These are phyloP conservation scores for Tolypocladium amazonense DNA, from an alignment of 2,329 filamentous ascomycete genomes.

Conservation along the genomic window DNA sequence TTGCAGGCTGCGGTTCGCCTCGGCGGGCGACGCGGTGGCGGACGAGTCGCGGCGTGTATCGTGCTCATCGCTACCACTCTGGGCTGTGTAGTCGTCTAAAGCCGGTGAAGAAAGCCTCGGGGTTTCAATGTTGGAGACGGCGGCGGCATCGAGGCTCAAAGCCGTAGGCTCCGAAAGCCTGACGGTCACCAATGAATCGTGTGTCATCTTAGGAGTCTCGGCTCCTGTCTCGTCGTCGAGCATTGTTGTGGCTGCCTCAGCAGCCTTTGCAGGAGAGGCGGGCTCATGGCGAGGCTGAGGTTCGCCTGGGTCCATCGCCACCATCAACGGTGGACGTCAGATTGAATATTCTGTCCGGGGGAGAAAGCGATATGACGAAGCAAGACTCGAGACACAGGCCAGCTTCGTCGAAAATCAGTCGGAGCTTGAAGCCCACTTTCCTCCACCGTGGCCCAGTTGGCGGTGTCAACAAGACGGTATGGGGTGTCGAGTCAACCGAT, in stretches of 20 bases:
- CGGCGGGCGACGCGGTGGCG: constrained; percentile 16
- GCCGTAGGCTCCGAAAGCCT: constrained; percentile 54
- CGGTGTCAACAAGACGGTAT: constrained; percentile 1
- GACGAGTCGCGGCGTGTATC: constrained; percentile 10
- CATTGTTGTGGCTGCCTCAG: constrained; percentile 6
- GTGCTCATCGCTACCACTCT: not conserved
- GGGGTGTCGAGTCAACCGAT: not conserved
- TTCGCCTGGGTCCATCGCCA: constrained; percentile 17
- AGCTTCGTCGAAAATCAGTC: constrained; percentile 4
- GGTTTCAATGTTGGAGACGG: constrained; percentile 13
- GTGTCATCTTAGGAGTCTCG: constrained; percentile 28
- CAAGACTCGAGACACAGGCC: constrained; percentile 10
- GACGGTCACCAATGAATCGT: constrained; percentile 71
- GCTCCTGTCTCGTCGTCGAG: constrained; percentile 14
- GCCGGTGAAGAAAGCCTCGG: constrained; percentile 6
- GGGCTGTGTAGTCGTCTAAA: constrained; percentile 5
- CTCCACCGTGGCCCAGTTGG: constrained; percentile 1
- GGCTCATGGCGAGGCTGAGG: constrained; percentile 14
- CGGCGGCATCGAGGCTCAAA: constrained; percentile 38
- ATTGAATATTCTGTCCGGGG: constrained; percentile 8
- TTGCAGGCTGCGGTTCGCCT: constrained; percentile 17
- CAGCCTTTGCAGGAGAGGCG: constrained; percentile 12
- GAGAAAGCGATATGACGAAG: constrained; percentile 17
- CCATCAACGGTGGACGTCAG: constrained; percentile 8
- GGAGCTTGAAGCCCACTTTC: constrained; percentile 4